A percentile compares a stretch with the other conserved stretches of the same genome.
These are phyloP conservation scores for Phoma herbarum DNA, from an alignment of 2,329 filamentous ascomycete species.

Conservation along the genomic window DNA sequence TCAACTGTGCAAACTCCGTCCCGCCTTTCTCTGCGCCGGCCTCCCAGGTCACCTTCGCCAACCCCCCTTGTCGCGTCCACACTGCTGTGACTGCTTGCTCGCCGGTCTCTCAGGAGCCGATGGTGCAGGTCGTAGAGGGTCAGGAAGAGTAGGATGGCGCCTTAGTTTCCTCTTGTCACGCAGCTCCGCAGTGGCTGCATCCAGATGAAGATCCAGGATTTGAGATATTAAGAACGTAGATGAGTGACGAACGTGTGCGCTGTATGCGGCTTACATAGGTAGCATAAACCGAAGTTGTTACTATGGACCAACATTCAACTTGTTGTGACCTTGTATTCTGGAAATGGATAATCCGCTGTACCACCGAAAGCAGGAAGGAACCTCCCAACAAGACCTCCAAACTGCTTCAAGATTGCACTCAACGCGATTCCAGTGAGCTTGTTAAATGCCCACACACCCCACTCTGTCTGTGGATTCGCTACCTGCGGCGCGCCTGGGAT, in stretches of 20 bases:
- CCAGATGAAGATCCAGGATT: not conserved
- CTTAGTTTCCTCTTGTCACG: too few species aligned
- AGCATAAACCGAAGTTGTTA: not conserved
- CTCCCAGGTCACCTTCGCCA: slow-evolving; percentile 22
- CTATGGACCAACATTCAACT: not conserved
- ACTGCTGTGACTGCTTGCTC: not conserved
- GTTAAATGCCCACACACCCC: slow-evolving; percentile 34
- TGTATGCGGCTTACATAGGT: not conserved
- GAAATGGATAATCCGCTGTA: slow-evolving; percentile 23
- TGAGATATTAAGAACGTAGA: not conserved
- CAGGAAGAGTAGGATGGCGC: slow-evolving; percentile 13
- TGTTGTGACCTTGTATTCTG: slow-evolving; percentile 19
- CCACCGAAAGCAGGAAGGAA: slow-evolving; percentile 30
- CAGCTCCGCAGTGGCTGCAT: not conserved
- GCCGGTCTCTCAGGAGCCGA: not conserved
- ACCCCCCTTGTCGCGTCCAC: slow-evolving; percentile 20
- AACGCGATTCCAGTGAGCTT: slow-evolving; percentile 27
- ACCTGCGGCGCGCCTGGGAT: slow-evolving; percentile 37
- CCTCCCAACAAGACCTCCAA: slow-evolving; percentile 25
- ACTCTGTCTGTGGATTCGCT: slow-evolving; percentile 37
- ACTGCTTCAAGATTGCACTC: slow-evolving; percentile 19
- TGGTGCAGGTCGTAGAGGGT: slow-evolving; percentile 9
- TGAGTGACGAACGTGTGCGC: not conserved
- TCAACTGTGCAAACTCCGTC: not conserved
- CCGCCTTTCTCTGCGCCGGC: slow-evolving; percentile 27